phyloP scores from a whole-genome alignment of 116 monocot genomes.

The Cymodocea nodosa region DNA sequence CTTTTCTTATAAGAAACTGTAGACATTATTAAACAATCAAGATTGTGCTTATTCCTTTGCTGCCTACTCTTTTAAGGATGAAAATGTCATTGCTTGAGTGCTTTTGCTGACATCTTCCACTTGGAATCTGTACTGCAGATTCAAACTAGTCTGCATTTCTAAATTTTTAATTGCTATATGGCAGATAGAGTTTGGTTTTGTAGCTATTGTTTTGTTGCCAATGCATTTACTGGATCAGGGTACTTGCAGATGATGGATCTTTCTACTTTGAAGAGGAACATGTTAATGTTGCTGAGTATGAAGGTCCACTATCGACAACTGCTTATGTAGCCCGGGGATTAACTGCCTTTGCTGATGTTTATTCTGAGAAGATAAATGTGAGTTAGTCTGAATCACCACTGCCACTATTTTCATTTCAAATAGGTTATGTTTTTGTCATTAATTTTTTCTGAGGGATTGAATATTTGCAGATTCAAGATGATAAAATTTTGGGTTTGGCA shows the following conservation, averaged over 20 bases:
- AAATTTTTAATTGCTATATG: too few species aligned
- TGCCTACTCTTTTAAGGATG: too few species aligned
- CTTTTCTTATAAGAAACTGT: too few species aligned
- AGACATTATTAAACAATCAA: too few species aligned
- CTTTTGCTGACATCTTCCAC: too few species aligned
- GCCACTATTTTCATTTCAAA: not conserved
- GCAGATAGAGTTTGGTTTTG: too few species aligned
- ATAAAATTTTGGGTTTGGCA: constrained; percentile 79
- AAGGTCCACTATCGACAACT: constrained; percentile 57
- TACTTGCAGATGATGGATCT: constrained; percentile 67
- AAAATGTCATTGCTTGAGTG: too few species aligned
- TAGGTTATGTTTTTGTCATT: not conserved
- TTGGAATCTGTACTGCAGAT: too few species aligned
- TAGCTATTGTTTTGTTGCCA: not conserved
- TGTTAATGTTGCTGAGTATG: constrained; percentile 52
- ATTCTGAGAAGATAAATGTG: constrained; percentile 66
- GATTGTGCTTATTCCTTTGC: too few species aligned
- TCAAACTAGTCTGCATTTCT: too few species aligned
- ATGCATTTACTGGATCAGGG: not conserved
- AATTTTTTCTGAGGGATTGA: not conserved
- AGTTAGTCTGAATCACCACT: constrained; percentile 1
- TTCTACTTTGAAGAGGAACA: constrained; percentile 83
- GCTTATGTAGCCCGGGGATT: constrained; percentile 66
- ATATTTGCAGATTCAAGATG: constrained; percentile 54
- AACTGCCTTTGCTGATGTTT: constrained; percentile 52